phyloP scores from a whole-genome alignment of 257 asterid species.

The Solanum boliviense region DNA sequence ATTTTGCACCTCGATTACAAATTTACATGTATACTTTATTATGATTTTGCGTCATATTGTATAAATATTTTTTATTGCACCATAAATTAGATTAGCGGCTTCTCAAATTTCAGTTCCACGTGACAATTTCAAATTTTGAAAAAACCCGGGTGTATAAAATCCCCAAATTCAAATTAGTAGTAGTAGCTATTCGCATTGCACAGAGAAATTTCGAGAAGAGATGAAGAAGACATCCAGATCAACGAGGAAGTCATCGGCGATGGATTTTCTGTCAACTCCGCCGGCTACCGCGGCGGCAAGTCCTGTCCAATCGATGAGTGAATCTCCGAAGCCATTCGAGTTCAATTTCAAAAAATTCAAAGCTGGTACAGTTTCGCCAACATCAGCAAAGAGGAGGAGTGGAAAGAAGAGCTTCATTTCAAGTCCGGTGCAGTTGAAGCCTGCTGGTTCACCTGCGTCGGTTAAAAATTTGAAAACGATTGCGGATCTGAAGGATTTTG shows the following conservation, averaged over 20 bases:
- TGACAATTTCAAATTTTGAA: not conserved
- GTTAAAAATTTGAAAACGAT: slow-evolving; percentile 35
- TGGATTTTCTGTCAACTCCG: slow-evolving; percentile 22
- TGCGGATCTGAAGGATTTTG: slow-evolving; percentile 61
- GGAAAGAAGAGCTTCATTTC: slow-evolving; percentile 13
- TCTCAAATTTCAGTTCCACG: not conserved
- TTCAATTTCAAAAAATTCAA: slow-evolving; percentile 29
- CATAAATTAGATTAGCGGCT: not conserved
- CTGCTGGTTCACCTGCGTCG: slow-evolving; percentile 24
- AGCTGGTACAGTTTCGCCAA: slow-evolving; percentile 10
- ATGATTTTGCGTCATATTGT: not conserved
- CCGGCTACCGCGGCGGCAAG: slow-evolving; percentile 16
- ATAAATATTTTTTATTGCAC: not conserved
- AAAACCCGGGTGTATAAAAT: not conserved
- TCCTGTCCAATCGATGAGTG: slow-evolving; percentile 32
- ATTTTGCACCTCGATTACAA: not conserved
- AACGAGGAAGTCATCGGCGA: slow-evolving; percentile 33
- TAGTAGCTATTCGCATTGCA: not conserved
- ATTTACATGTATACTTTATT: not conserved
- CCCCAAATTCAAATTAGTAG: not conserved
- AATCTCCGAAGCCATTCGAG: slow-evolving; percentile 38
- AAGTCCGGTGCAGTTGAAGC: slow-evolving; percentile 24
- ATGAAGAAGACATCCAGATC: slow-evolving; percentile 37
- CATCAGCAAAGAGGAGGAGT: slow-evolving; percentile 28
- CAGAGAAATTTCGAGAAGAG: not conserved